Evolutionary conservation across 2,329 filamentous ascomycete species (phyloP), one percentile per base, ranked within the genome.

Genomic region (Sporothrix pseudoabietina): DNA sequence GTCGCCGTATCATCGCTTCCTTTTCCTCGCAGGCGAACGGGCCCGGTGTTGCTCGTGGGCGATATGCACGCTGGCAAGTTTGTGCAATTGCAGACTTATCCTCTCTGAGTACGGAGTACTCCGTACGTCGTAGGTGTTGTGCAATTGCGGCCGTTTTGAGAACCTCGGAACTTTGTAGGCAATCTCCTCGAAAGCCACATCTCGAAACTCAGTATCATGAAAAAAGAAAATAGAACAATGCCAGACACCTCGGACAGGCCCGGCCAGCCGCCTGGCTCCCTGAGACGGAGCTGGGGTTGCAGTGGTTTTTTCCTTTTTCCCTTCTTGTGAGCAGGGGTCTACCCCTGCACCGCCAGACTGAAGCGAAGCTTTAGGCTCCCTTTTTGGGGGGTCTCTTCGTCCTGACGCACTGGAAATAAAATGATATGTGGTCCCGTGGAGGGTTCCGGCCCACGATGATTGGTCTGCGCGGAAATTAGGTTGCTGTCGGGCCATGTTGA

Each of bases 401-500:
- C 54, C 55, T 71, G 69, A 61, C 35, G 41, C 55, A 32, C 69
- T 39, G 52, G 71, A 66, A 71, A 49, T 71, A 61, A 74, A 74
- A 74, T 74, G 72, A 74, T 61, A 52, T 74, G 72, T 74, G 72
- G 72, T 61, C 61, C 61, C 49, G 39, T 61, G 26, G 26, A 55
- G 49, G 32, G 49, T 35, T 35, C 19, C 4, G 16, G 22, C 6
- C 4, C 16, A 35, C 54, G 16, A 3, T 71, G 30, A 74, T 74
- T 74, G 72, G 72, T 19, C 52, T 12, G 22, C 68, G 14, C 72
- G 72, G 72, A 74, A 74, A 74, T 74, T 74, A 74, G 70, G 41
- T 57, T 52, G 55, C 44, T 69, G 12, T 66, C 22, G 22, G 26
- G n/a, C 12, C 52, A 54, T 44, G 41, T 44, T 44, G 59, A 44